Base-by-base conservation (phyloP, 805 yeast genomes). In the Kregervanrija pseudodelftensis region DNA sequence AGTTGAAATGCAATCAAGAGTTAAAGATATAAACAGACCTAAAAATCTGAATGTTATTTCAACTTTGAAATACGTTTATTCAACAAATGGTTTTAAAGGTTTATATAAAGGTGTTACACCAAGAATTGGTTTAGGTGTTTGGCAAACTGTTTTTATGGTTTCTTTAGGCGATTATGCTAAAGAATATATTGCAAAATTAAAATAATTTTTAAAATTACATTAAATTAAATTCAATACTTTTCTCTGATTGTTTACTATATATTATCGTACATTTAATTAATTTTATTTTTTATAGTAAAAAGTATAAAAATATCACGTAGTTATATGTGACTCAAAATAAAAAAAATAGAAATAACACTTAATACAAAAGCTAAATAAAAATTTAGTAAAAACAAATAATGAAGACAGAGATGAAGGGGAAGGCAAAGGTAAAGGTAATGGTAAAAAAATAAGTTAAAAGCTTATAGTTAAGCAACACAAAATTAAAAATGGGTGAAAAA, bases 131-230 rank as follows among this genome's bases (percentile, higher is more conserved):
- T 76, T 93, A 53, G 95, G 98, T 58, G 83, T 91, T 51, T 93
- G 98, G 97, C 99, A 93, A 73, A 91, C 98, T 3, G 88, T 91
- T 39, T 91, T 95, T 66, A 91, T 91, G 98, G 98, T 91, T 48
- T 96, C 96, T 11, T 80, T 93, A 54, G 99, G 98, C 64, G 99
- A 93, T 61, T 86, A 89, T 67, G 89, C 89, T 32, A 83, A 79
- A 64, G 88, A 82, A 45, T 71, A 73, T 45, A 83, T 83, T 42
- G 86, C 74, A 31, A 79, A 46, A 12, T 15, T 14, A 22, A 15
- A 11, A 12, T 22, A 22, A 22, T 22, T 22, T 22, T 22, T 22
- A 7, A 22, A 17, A 17, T 17, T 17, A 17, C 22, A 17, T 22
- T 22, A 7, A 2, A 4, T 22, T 22, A 7, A 22, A 15, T 38